Evolutionary conservation across 441 rosid genomes (phyloP).

Genomic region (Erysimum pusillum): DNA sequence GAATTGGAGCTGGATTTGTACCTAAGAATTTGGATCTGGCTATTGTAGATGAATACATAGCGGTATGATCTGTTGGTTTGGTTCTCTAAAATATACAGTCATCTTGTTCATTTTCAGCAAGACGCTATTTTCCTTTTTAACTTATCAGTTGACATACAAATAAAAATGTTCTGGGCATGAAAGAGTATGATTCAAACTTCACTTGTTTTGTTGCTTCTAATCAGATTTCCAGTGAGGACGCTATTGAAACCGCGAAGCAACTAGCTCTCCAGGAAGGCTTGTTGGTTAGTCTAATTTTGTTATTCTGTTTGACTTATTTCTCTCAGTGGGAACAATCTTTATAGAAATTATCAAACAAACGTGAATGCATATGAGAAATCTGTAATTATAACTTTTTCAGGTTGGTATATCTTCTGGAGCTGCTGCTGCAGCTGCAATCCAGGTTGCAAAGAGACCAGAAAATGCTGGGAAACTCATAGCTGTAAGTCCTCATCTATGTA

Average conservation of each 20-base stretch:
- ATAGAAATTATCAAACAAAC: background rate
- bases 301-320: background rate
- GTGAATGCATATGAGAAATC: conserved; percentile 22
- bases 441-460: conserved; percentile 84
- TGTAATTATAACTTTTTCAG: conserved; percentile 51
- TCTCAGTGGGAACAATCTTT: background rate
- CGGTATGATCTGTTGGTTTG: conserved; percentile 54
- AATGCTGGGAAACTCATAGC: conserved; percentile 89
- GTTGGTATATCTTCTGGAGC: conserved; percentile 98
- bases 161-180: background rate
- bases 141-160: background rate
- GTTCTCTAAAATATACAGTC: background rate
- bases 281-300: conserved; percentile 65
- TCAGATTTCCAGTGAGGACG: conserved; percentile 93
- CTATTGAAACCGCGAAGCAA: conserved; percentile 94
- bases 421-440: conserved; percentile 84
- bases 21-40: conserved; percentile 83
- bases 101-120: conserved; percentile 21
- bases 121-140: conserved; percentile 1
- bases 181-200: background rate
- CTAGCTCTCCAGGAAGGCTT: conserved; percentile 96
- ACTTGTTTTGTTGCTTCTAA: conserved; percentile 34
- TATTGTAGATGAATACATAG: conserved; percentile 86
- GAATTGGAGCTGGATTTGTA: conserved; percentile 98
- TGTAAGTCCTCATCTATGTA: conserved; percentile 53